A percentile compares a stretch with the other conserved stretches of the same genome.
phyloP scores from a whole-genome alignment of 2,329 filamentous ascomycete genomes.

The Fusarium fracticaudum region DNA sequence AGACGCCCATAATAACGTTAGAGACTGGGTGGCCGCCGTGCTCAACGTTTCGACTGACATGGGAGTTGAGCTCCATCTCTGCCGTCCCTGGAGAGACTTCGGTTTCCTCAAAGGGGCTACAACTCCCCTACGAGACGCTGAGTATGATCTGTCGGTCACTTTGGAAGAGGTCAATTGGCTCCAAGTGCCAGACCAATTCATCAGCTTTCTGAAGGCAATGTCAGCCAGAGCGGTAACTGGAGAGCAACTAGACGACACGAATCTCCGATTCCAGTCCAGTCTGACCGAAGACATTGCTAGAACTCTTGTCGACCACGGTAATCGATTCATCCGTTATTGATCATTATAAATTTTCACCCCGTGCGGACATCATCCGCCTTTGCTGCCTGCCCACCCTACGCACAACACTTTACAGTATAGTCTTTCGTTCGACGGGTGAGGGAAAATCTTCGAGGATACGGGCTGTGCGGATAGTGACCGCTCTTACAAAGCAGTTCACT shows the following conservation, averaged over 20 bases:
- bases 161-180: neutral
- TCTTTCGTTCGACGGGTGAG: neutral
- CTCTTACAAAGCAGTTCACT: neutral
- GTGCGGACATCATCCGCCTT: neutral
- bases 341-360: fast-evolving
- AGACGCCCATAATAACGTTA: neutral
- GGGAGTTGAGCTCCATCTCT: neutral
- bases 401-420: neutral
- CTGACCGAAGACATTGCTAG: neutral
- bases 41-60: neutral
- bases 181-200: neutral
- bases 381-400: neutral
- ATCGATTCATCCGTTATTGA: neutral
- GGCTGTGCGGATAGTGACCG: neutral
- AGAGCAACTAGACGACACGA: neutral
- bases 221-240: neutral
- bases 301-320: neutral
- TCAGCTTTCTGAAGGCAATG: neutral
- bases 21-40: neutral
- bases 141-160: neutral
- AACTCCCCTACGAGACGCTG: neutral
- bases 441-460: neutral
- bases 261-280: neutral
- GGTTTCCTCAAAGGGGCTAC: neutral
- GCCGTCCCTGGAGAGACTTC: neutral